Evolutionary conservation across 2,329 filamentous ascomycete genomes (phyloP).

Genomic region (Paecilomyces sp.): DNA sequence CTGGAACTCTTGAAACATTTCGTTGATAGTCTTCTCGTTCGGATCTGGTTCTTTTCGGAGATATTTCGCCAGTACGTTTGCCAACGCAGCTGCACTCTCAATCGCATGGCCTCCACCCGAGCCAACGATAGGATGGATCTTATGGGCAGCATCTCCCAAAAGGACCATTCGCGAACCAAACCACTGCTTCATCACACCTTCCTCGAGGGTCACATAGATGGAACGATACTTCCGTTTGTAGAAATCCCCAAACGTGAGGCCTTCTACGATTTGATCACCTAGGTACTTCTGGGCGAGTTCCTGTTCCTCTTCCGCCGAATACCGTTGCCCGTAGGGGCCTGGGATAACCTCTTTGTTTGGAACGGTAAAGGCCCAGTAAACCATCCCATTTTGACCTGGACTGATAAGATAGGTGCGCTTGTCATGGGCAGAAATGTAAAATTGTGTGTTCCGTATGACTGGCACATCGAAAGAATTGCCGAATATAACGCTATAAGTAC

Average conservation of each 20-base stretch:
- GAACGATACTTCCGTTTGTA: not conserved
- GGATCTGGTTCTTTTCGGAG: not conserved
- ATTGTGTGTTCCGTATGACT: not conserved
- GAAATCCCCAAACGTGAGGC: not conserved
- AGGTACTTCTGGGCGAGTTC: not conserved
- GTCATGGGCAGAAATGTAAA: not conserved
- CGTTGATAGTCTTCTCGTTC: not conserved
- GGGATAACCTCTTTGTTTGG: not conserved
- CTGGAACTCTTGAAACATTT: not conserved
- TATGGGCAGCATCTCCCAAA: constrained; percentile 11
- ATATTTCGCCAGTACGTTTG: not conserved
- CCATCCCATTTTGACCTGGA: not conserved
- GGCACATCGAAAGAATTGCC: not conserved
- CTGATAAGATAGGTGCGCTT: not conserved
- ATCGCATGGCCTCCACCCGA: not conserved
- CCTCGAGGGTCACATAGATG: not conserved
- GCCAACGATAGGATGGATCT: not conserved
- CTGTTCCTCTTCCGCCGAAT: not conserved
- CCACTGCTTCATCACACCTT: constrained; percentile 5
- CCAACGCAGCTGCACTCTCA: not conserved
- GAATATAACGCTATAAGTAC: not conserved
- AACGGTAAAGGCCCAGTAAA: not conserved
- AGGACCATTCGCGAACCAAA: constrained; percentile 9
- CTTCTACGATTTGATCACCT: not conserved
- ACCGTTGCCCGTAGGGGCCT: not conserved